Evolutionary conservation across 768 basidiomycete species (phyloP), one percentile per base, ranked within the genome.

Genomic region (Psilocybe cyanescens): DNA sequence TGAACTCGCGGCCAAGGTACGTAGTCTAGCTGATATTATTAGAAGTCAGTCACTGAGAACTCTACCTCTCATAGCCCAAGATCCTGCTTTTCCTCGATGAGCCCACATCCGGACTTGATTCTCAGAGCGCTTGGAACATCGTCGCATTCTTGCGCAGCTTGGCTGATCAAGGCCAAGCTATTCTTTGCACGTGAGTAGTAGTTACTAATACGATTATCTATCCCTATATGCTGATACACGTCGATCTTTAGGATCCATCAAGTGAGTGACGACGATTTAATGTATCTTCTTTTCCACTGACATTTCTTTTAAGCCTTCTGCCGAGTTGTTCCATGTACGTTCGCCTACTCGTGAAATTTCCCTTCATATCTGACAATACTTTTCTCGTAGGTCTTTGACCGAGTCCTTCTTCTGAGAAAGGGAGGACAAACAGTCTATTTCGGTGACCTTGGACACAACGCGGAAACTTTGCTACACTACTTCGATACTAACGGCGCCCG

Each of bases 1-100:
- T 51, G 93, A 95, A 71, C 79, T 95, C 8, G 92, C 91, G 37
- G 91, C 93, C 31, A 94, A 94, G 74, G 86, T 94, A 73, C 80
- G 85, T 48, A 24, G 24, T 24, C 24, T 24, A 24, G 24, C 24
- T 24, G 24, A 24, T 24, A 24, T 24, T 24, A 24, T 24, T 24
- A 24, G 24, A 24, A 24, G 24, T 24, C 24, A 24, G 24, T 24
- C 24, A 24, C 24, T 24, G 24, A 24, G 24, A 24, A 24, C 24
- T 24, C 24, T 24, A 24, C 24, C 65, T 72, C 71, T 75, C 65
- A 7, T 58, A 87, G 86, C 94, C 92, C 1, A 85, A 86, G 69
- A 78, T 94, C 0, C 78, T 96, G 0, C 80, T 95, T 17, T 95
- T 96, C 81, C 76, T 94, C 44, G 94, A 95, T 69, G 93, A 95